Conservation (phyloP, 495 filamentous ascomycete species). For the Achaetomiella virescens region DNA sequence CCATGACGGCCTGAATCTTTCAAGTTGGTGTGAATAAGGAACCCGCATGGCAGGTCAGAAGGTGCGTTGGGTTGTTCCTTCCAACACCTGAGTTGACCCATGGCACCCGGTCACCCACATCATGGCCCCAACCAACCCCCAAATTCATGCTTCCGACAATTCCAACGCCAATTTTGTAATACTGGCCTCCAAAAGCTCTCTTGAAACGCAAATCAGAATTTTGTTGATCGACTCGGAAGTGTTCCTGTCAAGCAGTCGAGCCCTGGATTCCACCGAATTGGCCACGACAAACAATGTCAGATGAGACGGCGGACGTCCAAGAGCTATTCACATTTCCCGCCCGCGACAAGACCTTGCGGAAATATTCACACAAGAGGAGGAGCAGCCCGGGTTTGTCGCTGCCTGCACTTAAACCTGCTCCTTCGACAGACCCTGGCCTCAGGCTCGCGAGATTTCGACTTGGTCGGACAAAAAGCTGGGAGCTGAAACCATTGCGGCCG, state of each 20-base stretch:
- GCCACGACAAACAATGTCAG: not conserved
- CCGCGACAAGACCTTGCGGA: not conserved
- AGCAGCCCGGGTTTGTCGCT: not conserved
- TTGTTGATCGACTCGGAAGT: too few relatives aligned
- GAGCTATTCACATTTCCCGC: not conserved
- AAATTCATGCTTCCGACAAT: too few relatives aligned
- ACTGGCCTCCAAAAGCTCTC: too few relatives aligned
- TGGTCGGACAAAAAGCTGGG: not conserved
- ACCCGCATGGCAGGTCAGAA: too few relatives aligned
- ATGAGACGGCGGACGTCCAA: not conserved
- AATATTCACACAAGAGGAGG: conserved; percentile 10
- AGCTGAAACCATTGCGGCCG: not conserved
- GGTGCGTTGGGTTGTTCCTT: too few relatives aligned
- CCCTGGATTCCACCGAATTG: not conserved
- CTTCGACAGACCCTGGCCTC: not conserved
- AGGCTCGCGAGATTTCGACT: not conserved
- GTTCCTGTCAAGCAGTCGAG: not conserved
- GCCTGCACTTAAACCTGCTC: conserved; percentile 2
- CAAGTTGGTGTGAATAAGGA: too few relatives aligned
- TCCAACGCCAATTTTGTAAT: too few relatives aligned
- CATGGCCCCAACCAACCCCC: too few relatives aligned
- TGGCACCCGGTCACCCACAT: too few relatives aligned
- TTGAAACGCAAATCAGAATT: too few relatives aligned
- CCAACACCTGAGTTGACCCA: too few relatives aligned
- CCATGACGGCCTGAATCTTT: too few relatives aligned